phyloP scores from a whole-genome alignment of 768 basidiomycete species.

The Lactarius hatsudake region DNA sequence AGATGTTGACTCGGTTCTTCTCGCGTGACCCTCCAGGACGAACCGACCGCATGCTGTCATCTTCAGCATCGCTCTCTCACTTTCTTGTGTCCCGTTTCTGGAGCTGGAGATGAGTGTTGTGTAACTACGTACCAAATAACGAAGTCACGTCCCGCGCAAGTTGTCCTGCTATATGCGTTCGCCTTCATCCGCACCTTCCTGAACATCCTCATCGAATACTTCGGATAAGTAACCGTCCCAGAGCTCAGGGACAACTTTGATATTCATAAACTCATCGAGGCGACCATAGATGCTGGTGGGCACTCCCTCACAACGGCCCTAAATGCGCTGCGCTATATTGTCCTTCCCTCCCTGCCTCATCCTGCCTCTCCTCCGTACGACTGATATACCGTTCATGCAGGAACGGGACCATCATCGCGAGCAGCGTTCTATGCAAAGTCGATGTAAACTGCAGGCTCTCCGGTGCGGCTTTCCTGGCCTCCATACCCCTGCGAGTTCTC shows the following conservation, averaged over 20 bases:
- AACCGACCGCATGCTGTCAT: no score
- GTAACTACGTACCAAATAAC: neutral
- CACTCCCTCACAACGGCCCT: slow-evolving; percentile 87
- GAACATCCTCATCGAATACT: slow-evolving; percentile 81
- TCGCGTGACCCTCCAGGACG: no score
- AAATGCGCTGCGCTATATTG: no score
- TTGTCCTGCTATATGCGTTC: slow-evolving; percentile 88
- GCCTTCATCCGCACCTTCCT: slow-evolving; percentile 55
- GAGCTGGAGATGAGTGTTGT: slow-evolving; percentile 52
- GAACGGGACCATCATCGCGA: no score
- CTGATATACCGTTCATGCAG: no score
- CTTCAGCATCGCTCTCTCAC: slow-evolving; percentile 59
- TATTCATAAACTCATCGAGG: slow-evolving; percentile 92
- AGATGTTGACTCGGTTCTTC: slow-evolving; percentile 64
- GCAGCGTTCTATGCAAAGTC: no score
- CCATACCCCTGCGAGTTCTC: no score
- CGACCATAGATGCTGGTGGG: no score
- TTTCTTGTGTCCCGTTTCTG: slow-evolving; percentile 57
- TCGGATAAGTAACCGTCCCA: slow-evolving; percentile 75
- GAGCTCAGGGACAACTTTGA: slow-evolving; percentile 63
- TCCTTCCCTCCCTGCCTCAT: no score
- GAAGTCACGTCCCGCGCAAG: slow-evolving; percentile 39
- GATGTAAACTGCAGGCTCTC: no score
- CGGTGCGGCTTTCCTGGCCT: no score
- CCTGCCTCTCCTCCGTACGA: no score